These are phyloP conservation scores for Vachellia pachyceras DNA, from an alignment of 306 rosid genomes.

Conservation along the genomic window DNA sequence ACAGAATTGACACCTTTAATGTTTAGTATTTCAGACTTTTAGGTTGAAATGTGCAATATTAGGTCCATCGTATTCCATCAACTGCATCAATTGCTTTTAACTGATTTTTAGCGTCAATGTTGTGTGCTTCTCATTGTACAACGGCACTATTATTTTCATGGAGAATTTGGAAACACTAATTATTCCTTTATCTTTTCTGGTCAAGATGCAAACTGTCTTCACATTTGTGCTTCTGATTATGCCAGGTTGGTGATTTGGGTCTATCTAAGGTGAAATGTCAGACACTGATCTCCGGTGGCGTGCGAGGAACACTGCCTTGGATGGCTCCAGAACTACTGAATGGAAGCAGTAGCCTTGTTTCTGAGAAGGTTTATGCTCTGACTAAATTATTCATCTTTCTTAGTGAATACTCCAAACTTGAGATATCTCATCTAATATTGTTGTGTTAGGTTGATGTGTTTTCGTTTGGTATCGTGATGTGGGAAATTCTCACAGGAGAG, in stretches of 20 bases:
- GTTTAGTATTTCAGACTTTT: constrained; percentile 24
- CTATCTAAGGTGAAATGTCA: constrained; percentile 92
- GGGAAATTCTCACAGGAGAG: constrained; percentile 92
- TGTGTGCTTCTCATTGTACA: constrained; percentile 21
- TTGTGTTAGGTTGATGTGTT: constrained; percentile 78
- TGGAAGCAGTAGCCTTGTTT: constrained; percentile 91
- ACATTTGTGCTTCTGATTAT: constrained; percentile 33
- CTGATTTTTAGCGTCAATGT: constrained; percentile 26
- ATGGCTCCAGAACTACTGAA: constrained; percentile 96
- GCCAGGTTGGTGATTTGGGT: constrained; percentile 92
- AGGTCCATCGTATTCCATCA: background rate
- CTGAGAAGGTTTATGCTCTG: constrained; percentile 74
- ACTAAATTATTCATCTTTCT: background rate
- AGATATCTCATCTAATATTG: constrained; percentile 14
- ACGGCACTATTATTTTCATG: constrained; percentile 11
- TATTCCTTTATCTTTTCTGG: constrained; percentile 20
- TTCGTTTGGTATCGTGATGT: constrained; percentile 82
- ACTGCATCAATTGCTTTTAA: background rate
- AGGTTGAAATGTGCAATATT: constrained; percentile 14
- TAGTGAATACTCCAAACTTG: background rate
- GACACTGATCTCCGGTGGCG: constrained; percentile 89
- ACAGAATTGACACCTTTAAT: constrained; percentile 13
- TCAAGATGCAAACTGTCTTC: constrained; percentile 14
- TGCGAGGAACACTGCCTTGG: constrained; percentile 95
- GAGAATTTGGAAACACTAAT: constrained; percentile 10